Percentiles rank a stretch among this genome's conserved stretches.
Conservation (phyloP, 2,329 filamentous ascomycete species). For the Pyrenochaeta sp. region DNA sequence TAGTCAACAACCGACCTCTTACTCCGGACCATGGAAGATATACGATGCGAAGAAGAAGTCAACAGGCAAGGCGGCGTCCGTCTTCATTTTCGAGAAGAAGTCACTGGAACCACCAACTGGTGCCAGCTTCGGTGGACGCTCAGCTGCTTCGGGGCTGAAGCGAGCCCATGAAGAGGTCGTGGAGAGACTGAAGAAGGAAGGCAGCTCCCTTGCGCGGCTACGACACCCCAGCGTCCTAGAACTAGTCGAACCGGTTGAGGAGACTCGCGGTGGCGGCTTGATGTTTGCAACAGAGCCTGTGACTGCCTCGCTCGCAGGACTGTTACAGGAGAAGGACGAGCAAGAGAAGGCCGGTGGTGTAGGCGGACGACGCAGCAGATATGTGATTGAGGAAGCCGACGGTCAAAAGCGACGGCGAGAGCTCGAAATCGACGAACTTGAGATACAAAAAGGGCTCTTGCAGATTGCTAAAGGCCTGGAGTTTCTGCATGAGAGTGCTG, state of each 20-base stretch:
- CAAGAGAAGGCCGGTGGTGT: slow-evolving; percentile 76
- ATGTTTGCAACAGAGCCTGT: slow-evolving; percentile 96
- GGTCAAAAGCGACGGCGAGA: slow-evolving; percentile 76
- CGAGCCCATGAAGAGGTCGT: slow-evolving; percentile 87
- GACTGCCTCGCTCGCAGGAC: slow-evolving; percentile 82
- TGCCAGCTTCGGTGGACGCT: slow-evolving; percentile 64
- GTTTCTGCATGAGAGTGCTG: slow-evolving; percentile 94
- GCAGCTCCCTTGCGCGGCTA: slow-evolving; percentile 84
- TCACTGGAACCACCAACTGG: slow-evolving; percentile 75
- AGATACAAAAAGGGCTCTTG: slow-evolving; percentile 94
- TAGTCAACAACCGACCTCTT: slow-evolving; percentile 76
- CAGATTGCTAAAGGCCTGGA: slow-evolving; percentile 94
- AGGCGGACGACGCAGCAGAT: slow-evolving; percentile 77
- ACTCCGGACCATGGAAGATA: slow-evolving; percentile 94
- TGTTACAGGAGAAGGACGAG: slow-evolving; percentile 88
- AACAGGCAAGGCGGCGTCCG: slow-evolving; percentile 85
- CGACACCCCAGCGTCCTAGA: slow-evolving; percentile 93
- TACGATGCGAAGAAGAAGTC: slow-evolving; percentile 98
- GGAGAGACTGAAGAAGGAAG: slow-evolving; percentile 90
- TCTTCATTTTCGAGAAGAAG: slow-evolving; percentile 95
- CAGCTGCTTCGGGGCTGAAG: slow-evolving; percentile 74
- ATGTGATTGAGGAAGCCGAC: slow-evolving; percentile 80
- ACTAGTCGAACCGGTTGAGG: slow-evolving; percentile 92
- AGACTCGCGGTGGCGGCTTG: slow-evolving; percentile 86
- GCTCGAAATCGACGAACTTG: slow-evolving; percentile 92